Evolutionary conservation across 208 protist genomes (phyloP).

Genomic region (Crithidia sp.): DNA sequence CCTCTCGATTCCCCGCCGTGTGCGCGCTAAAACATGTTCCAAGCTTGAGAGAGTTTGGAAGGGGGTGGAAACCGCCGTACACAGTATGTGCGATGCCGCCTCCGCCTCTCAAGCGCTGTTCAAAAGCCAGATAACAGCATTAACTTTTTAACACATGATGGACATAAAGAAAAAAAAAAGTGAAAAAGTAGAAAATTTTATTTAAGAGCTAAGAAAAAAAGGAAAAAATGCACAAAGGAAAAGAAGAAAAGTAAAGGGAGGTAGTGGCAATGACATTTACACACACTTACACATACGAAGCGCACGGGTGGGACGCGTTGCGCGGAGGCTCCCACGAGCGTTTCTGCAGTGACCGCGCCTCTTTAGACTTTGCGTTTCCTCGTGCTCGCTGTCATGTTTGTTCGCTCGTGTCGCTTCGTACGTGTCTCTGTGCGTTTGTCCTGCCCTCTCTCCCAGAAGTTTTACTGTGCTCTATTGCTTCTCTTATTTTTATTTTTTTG

Average conservation of each 20-base stretch:
- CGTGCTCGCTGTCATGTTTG: not conserved
- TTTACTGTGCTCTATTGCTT: not conserved
- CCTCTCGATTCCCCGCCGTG: not conserved
- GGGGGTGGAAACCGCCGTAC: not conserved
- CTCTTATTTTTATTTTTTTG: not conserved
- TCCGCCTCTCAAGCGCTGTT: not conserved
- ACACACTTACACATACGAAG: not conserved
- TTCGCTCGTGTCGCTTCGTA: not conserved
- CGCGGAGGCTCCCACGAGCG: conserved; percentile 1
- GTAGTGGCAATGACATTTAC: not conserved
- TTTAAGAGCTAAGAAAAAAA: too few relatives aligned
- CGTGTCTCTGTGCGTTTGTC: not conserved
- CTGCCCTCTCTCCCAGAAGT: not conserved
- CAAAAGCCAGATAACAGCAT: not conserved
- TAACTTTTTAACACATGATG: too few relatives aligned
- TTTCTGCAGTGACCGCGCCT: not conserved
- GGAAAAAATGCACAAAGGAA: not conserved
- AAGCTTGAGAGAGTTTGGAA: not conserved
- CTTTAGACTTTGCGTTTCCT: not conserved
- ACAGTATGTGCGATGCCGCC: conserved; percentile 5
- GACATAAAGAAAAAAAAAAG: not conserved
- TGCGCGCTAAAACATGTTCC: not conserved
- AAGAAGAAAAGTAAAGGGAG: not conserved
- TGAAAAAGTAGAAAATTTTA: not conserved
- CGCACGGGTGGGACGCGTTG: not conserved